phyloP scores from a whole-genome alignment of 2,329 filamentous ascomycete species.

The Fusarium sp. region DNA sequence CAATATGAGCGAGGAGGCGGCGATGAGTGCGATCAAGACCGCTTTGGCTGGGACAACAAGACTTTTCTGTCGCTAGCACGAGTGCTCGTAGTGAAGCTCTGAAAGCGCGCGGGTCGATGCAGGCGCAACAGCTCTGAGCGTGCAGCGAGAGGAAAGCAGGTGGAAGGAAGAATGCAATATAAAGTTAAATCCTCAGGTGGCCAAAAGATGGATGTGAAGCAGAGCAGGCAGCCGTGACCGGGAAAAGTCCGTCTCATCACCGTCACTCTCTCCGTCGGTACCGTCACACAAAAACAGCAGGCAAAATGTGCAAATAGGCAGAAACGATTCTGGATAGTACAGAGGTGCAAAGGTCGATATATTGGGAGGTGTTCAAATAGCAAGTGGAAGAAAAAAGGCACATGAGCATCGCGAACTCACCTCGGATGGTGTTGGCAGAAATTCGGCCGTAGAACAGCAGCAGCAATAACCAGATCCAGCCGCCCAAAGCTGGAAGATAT shows the following conservation, averaged over 20 bases:
- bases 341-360: background rate
- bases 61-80: constrained; percentile 9
- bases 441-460: constrained; percentile 10
- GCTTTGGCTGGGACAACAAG: constrained; percentile 26
- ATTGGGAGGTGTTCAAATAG: constrained; percentile 17
- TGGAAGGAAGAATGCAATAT: constrained; percentile 15
- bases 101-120: constrained; percentile 10
- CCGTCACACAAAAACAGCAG: constrained; percentile 7
- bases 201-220: constrained; percentile 16
- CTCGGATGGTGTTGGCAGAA: constrained; percentile 26
- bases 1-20: constrained; percentile 29
- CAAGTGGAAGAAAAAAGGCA: constrained; percentile 3
- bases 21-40: constrained; percentile 15
- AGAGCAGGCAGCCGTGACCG: constrained; percentile 27
- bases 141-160: constrained; percentile 7
- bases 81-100: constrained; percentile 21
- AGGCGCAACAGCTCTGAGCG: constrained; percentile 5
- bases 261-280: constrained; percentile 10
- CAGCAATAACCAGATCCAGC: constrained; percentile 18
- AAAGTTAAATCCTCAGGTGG: constrained; percentile 18
- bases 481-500: constrained; percentile 20
- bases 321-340: background rate
- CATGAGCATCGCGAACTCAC: constrained; percentile 36
- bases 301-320: constrained; percentile 4
- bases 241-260: constrained; percentile 20